These are phyloP conservation scores for Dendrobium officinale DNA, from an alignment of 106 monocot species.

Conservation along the genomic window DNA sequence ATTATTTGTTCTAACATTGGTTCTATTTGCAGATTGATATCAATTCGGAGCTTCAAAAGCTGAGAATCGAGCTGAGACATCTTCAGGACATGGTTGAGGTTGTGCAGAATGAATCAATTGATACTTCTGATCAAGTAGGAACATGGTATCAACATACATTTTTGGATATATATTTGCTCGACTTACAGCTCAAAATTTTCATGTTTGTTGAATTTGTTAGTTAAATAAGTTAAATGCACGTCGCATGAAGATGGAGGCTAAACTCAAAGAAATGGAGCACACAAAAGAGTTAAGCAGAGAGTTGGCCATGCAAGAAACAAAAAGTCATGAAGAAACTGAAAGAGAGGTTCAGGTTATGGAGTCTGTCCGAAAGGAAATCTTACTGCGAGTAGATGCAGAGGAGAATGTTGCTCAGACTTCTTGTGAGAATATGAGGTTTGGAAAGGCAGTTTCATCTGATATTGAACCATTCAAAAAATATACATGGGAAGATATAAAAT, in stretches of 20 bases:
- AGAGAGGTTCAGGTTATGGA: slow-evolving; percentile 27
- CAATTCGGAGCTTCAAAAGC: slow-evolving; percentile 40
- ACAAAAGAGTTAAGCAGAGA: slow-evolving; percentile 32
- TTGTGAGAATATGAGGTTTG: slow-evolving; percentile 30
- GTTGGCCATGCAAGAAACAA: slow-evolving; percentile 31
- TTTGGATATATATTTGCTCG: neutral
- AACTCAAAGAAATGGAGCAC: slow-evolving; percentile 28
- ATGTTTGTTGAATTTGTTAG: slow-evolving; percentile 9
- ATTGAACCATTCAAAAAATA: slow-evolving; percentile 40
- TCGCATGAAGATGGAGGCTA: slow-evolving; percentile 33
- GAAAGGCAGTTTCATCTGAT: slow-evolving; percentile 9
- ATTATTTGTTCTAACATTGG: neutral
- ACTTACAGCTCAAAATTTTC: neutral
- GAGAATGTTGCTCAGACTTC: slow-evolving; percentile 23
- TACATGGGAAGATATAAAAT: slow-evolving; percentile 67
- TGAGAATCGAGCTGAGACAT: slow-evolving; percentile 43
- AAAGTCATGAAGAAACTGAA: slow-evolving; percentile 38
- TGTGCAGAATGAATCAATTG: slow-evolving; percentile 28
- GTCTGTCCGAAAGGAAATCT: slow-evolving; percentile 34
- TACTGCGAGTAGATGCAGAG: slow-evolving; percentile 27
- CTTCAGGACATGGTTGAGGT: slow-evolving; percentile 20
- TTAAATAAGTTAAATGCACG: slow-evolving; percentile 32
- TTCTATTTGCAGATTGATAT: slow-evolving; percentile 23
- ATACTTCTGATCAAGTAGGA: slow-evolving; percentile 35
- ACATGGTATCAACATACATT: neutral